Evolutionary conservation across 139 green algal genomes (phyloP).

Genomic region (Micractinium conductrix): DNA sequence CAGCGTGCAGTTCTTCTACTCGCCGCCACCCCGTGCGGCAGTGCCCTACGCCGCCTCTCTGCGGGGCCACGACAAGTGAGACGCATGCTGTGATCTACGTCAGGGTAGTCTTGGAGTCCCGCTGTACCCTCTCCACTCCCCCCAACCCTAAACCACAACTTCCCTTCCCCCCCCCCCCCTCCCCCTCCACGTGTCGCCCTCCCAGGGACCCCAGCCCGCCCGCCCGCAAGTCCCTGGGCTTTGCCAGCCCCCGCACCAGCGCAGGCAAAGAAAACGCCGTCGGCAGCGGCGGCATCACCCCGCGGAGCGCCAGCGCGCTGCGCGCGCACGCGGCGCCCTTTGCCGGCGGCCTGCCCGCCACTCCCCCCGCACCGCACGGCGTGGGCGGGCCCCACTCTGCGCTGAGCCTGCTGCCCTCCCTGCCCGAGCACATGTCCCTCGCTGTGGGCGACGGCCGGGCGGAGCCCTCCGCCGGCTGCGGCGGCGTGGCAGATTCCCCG

Average conservation of each 20-base stretch:
- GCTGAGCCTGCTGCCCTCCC: background rate
- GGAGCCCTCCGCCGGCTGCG: too few species aligned
- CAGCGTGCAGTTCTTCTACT: slow-evolving; percentile 91
- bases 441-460: background rate
- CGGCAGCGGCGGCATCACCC: background rate
- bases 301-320: background rate
- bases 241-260: background rate
- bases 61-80: slow-evolving; percentile 46
- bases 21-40: slow-evolving; percentile 80
- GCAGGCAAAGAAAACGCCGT: background rate
- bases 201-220: background rate
- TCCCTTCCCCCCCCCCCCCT: background rate
- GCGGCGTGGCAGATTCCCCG: too few species aligned
- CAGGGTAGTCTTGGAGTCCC: background rate
- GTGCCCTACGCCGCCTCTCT: slow-evolving; percentile 82
- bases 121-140: background rate
- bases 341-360: background rate
- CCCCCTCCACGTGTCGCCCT: background rate
- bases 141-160: background rate
- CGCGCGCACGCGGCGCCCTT: background rate
- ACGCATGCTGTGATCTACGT: background rate
- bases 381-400: background rate
- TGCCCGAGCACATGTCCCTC: too few species aligned
- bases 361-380: background rate
- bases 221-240: background rate